Evolutionary conservation across 192 early-diverging fungal genomes (phyloP).

Genomic region (Backusella tuberculispora): DNA sequence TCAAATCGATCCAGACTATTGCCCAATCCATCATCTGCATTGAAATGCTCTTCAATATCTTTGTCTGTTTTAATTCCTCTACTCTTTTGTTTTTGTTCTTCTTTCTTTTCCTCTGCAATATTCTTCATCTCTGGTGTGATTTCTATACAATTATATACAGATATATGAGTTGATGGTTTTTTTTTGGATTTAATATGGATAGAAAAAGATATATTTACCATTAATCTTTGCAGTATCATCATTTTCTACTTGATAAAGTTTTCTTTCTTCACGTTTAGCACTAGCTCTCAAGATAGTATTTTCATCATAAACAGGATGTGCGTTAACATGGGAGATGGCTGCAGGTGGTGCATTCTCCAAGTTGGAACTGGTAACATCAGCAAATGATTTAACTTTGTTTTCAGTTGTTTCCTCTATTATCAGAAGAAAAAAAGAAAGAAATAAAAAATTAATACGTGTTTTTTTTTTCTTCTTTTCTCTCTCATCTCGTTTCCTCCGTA

Average conservation of each 20-base stretch:
- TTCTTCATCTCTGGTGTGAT: constrained; percentile 27
- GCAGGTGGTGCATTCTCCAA: constrained; percentile 33
- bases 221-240: constrained; percentile 1
- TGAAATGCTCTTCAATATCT: background rate
- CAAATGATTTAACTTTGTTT: constrained; percentile 26
- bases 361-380: constrained; percentile 27
- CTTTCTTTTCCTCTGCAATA: constrained; percentile 8
- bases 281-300: constrained; percentile 22
- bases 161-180: background rate
- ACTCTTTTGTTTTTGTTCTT: constrained; percentile 19
- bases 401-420: background rate
- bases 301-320: constrained; percentile 36
- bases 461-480: background rate
- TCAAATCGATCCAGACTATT: constrained; percentile 30
- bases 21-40: constrained; percentile 3
- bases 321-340: constrained; percentile 24
- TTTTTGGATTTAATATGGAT: background rate
- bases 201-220: background rate
- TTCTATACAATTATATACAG: constrained; percentile 9
- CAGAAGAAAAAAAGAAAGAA: background rate
- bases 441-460: background rate
- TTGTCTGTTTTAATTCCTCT: background rate
- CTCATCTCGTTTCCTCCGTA: background rate
- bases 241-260: constrained; percentile 17
- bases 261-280: constrained; percentile 28